Evolutionary conservation across 306 rosid species (phyloP).

Genomic region (Aeschynomene evenia): DNA sequence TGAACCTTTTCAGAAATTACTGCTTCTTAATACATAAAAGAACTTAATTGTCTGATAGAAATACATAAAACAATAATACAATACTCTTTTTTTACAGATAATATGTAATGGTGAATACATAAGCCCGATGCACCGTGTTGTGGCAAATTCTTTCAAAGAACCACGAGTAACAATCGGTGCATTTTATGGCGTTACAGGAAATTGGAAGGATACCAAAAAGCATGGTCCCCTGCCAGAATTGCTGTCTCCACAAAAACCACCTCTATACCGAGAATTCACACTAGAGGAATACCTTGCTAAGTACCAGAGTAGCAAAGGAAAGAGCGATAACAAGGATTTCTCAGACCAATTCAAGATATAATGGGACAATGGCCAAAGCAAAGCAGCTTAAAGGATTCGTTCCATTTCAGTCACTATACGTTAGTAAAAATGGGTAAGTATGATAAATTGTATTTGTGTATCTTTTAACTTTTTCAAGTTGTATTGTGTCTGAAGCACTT

Average conservation of each 20-base stretch:
- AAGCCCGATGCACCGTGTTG: not conserved
- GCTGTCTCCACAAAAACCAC: not conserved
- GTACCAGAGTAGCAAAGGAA: not conserved
- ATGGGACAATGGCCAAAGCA: too few species aligned
- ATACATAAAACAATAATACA: too few species aligned
- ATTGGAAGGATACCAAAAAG: not conserved
- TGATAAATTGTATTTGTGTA: too few species aligned
- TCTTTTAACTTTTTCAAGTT: too few species aligned
- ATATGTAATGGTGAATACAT: not conserved
- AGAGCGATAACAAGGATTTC: not conserved
- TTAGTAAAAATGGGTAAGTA: too few species aligned
- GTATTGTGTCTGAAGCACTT: too few species aligned
- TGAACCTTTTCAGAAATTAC: not conserved
- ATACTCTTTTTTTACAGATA: not conserved
- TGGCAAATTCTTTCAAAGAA: not conserved
- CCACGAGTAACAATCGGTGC: not conserved
- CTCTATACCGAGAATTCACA: not conserved
- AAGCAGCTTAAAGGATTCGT: too few species aligned
- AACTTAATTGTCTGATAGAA: too few species aligned
- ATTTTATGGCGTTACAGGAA: not conserved
- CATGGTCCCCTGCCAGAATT: not conserved
- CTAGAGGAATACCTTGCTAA: not conserved
- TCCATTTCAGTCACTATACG: too few species aligned
- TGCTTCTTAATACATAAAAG: too few species aligned
- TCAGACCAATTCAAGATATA: not conserved